Evolutionary conservation across 148 eudicot species (phyloP), one percentile per base, ranked within the genome.

Genomic region (Vaccinium corymbosum): DNA sequence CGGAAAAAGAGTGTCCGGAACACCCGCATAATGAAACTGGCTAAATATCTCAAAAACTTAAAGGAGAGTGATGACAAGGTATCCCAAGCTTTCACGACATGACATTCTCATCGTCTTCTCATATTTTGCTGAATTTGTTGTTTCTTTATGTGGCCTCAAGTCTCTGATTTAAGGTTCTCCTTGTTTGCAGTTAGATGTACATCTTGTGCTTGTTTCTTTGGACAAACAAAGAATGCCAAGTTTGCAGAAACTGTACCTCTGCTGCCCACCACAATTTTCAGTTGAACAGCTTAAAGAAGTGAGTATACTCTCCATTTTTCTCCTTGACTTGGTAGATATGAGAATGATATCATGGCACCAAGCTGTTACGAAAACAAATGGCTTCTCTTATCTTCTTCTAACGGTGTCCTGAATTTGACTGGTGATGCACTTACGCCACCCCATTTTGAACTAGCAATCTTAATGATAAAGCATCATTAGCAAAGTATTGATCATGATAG

Each of bases 31-130:
- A 59, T 88, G 81, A 91, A 86, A 87, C 84, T 91, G 84, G 85
- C 86, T 82, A 87, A 89, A 25, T 86, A 82, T 79, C 89, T 89
- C 49, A 88, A 84, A n/a, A 88, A 80, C 88, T 72, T 84, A 62
- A 88, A 91, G 81, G 89, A 89, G 83, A 85, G 83, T 81, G 90
- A 86, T 12, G 79, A 87, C 50, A 88, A 88, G 92, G 92, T 90
- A 88, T 29, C 73, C 38, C 42, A 46, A 64, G 57, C 70, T 82
- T 25, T 27, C 78, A 70, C 29, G 77, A 22, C 77, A 71, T 51
- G n/a, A 73, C 20, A 38, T 35, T 35, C 50, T 55, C 35, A 55
- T 82, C 3, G 1, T 53, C 25, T 80, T 80, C 32, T 57, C 15
- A 53, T 29, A 59, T 0, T 25, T 13, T 1, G 66, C 42, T 38